Evolutionary conservation across 768 basidiomycete species (phyloP), one percentile per base, ranked within the genome.

Genomic region (Neoboletus brunneissimus): DNA sequence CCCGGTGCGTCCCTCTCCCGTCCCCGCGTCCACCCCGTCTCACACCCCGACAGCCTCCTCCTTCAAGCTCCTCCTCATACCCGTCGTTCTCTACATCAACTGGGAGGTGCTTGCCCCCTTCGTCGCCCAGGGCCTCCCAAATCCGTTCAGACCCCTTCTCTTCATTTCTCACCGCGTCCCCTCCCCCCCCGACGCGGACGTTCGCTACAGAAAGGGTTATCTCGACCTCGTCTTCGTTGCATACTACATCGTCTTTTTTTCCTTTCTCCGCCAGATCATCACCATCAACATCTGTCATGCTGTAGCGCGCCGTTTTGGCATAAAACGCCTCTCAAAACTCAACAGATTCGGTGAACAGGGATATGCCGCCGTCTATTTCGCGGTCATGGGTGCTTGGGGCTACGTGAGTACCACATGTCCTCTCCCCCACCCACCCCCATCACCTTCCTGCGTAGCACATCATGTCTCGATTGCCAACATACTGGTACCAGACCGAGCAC

Each of bases 261-360:
- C 93, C 2, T 89, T 94, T 68, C 62, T 94, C 42, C 86, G 96
- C 31, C 94, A 98, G 72, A 65, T 77, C 43, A 67, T 93, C 69
- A 83, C 87, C 18, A 61, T 89, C 65, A 82, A 81, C 53, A 35
- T 92, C 12, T 83, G 85, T 43, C 75, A 76, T 23, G 90, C 89
- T 2, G 60, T 94, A 37, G 94, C 88, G 0, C 79, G 76, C 34
- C 77, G 79, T 56, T 85, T 88, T 53, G 89, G 94, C 2, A 81
- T 99, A 48, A 81, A 76, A 65, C 84, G 79, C 58, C 71, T 74
- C 55, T 67, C 68, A 23, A 97, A 95, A 71, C 70, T 94, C 15
- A 83, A 86, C 53, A 78, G 96, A 35, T 98, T 98, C 65, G 90
- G 86, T 20, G 96, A 99, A 74, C 96, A 96, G 67, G 85, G 83